Evolutionary conservation across 1,284 basidiomycete genomes (phyloP), one percentile per base, ranked within the genome.

Genomic region (Pholiota adiposa): DNA sequence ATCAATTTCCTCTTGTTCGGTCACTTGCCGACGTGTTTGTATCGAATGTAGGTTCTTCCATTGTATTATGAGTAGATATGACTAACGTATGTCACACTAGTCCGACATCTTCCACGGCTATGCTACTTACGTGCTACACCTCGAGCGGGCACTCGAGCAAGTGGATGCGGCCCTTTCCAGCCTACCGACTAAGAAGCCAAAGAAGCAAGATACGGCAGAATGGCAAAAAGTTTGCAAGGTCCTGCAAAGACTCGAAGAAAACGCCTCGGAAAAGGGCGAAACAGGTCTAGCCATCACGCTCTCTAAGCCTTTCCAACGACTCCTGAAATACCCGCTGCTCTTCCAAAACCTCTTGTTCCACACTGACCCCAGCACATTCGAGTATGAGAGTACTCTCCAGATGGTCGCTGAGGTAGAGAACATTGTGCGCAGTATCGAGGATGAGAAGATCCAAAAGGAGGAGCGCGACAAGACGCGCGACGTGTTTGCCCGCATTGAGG

Each of bases 311-410:
- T 97, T 99, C 78, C 97, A 98, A 72, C 87, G 97, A 31, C 81
- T 99, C 43, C 87, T 98, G 72, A 98, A 99, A 75, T 97, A 98
- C 73, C 97, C 97, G 2, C 84, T 99, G 16, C 86, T 99, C 41
- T 98, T 98, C 78, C 96, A 98, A 77, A 98, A 98, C 74, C 83
- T 98, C n/a, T 85, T 97, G 51, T 97, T 90, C 77, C 93, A 97
- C 74, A 97, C 97, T 8, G 97, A 98, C 70, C 95, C 97, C 0
- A 96, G 94, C 65, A 96, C 96, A 1, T 95, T 91, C 71, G 97
- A 99, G 77, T 99, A 98, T 71, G 97, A 99, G 72, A 93, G 90
- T 68, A 97, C 96, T 3, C 80, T 98, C 41, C 89, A 91, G 70
- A 97, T 98, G 94, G 96, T 98, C 0, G 94, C 96, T 23, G 96